Conservation (phyloP, 257 asterid genomes). For the Verbena officinalis region DNA sequence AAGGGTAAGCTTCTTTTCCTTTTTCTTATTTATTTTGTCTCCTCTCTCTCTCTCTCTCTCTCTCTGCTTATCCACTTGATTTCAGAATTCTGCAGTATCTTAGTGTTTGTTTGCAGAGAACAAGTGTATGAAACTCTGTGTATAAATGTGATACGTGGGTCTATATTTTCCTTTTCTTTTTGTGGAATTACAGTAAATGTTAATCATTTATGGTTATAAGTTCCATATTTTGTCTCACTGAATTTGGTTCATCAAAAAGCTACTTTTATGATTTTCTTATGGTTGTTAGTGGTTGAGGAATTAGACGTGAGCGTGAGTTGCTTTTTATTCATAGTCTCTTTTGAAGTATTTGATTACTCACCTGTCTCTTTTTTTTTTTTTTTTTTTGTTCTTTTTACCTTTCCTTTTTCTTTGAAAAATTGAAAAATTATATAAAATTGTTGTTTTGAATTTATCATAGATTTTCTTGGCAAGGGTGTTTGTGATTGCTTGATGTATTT, state of each 20-base stretch:
- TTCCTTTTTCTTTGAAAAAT: neutral
- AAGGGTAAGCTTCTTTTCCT: constrained; percentile 39
- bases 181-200: constrained; percentile 12
- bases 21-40: no score
- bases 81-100: neutral
- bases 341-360: constrained; percentile 9
- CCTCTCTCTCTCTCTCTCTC: no score
- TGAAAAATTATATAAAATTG: neutral
- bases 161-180: neutral
- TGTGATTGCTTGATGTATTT: constrained; percentile 21
- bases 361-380: neutral
- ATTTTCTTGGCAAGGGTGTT: constrained; percentile 18
- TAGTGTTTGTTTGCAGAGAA: constrained; percentile 7
- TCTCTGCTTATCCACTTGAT: constrained; percentile 17
- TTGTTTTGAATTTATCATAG: constrained; percentile 17
- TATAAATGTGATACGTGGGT: constrained; percentile 20
- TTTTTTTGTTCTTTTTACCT: no score
- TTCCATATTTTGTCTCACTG: constrained; percentile 23
- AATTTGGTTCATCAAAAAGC: constrained; percentile 26
- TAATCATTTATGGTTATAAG: constrained; percentile 3
- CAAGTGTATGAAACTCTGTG: constrained; percentile 10
- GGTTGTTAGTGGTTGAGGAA: constrained; percentile 20
- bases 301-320: neutral
- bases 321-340: neutral
- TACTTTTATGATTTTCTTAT: neutral